Percentiles rank a stretch among this genome's conserved stretches.
Evolutionary conservation across 2,329 filamentous ascomycete species (phyloP).

Genomic region (Neofusicoccum sp.): DNA sequence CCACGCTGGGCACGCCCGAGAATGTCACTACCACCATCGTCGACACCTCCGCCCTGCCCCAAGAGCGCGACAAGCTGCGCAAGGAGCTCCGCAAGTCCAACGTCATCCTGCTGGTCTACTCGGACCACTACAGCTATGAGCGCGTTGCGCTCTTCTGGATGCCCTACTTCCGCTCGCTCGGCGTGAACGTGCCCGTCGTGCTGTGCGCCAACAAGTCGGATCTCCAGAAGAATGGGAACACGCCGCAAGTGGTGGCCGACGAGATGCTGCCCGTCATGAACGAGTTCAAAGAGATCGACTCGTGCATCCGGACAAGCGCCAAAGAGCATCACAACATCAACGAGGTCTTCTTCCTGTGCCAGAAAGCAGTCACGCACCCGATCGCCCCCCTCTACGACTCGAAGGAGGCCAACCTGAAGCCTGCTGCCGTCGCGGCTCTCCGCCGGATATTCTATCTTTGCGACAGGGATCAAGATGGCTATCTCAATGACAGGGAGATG

Average conservation of each 20-base stretch:
- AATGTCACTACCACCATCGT: conserved; percentile 98
- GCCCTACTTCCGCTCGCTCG: conserved; percentile 94
- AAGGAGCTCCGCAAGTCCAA: conserved; percentile 97
- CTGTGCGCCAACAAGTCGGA: conserved; percentile 98
- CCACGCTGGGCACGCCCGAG: conserved; percentile 88
- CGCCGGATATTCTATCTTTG: conserved; percentile 93
- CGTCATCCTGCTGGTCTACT: conserved; percentile 94
- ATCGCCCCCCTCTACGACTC: conserved; percentile 96
- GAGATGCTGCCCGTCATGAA: conserved; percentile 99
- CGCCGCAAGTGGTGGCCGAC: conserved; percentile 86
- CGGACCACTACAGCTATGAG: conserved; percentile 99
- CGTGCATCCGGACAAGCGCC: conserved; percentile 92
- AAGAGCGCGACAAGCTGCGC: conserved; percentile 85
- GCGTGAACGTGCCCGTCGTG: conserved; percentile 98
- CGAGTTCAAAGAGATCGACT: conserved; percentile 98
- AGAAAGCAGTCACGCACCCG: conserved; percentile 96
- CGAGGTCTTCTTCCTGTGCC: conserved; percentile 93
- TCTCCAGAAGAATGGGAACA: conserved; percentile 71
- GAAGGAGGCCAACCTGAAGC: conserved; percentile 85
- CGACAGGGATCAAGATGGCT: conserved; percentile 94
- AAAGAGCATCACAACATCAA: conserved; percentile 92
- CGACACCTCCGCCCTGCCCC: conserved; percentile 92
- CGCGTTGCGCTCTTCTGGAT: conserved; percentile 97
- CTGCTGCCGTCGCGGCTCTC: conserved; percentile 81
- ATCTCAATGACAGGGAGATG: conserved; percentile 87